Percentiles rank a stretch among this genome's conserved stretches.
phyloP scores from a whole-genome alignment of 176 grass and related monocot genomes.

The Rhynchospora tenuis region DNA sequence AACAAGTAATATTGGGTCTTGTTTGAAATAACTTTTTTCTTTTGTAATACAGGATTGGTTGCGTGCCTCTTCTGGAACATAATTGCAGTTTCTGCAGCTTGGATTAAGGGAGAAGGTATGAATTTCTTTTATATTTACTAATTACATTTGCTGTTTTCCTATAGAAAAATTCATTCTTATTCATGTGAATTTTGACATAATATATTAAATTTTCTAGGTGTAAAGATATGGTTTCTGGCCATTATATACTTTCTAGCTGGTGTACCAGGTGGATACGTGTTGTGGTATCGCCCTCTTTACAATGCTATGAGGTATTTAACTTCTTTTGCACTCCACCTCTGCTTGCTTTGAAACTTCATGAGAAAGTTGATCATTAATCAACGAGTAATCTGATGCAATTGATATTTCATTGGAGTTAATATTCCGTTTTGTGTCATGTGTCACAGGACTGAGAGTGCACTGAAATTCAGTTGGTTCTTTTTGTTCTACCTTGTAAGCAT shows the following conservation, averaged over 20 bases:
- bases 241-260: slow-evolving; percentile 97
- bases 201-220: slow-evolving; percentile 53
- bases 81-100: slow-evolving; percentile 90
- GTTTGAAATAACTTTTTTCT: slow-evolving; percentile 12
- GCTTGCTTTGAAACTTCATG: neutral
- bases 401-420: neutral
- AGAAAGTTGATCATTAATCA: neutral
- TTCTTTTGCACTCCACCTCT: slow-evolving; percentile 2
- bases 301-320: slow-evolving; percentile 81
- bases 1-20: neutral
- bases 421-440: slow-evolving; percentile 26
- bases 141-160: neutral
- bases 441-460: slow-evolving; percentile 92
- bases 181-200: slow-evolving; percentile 9
- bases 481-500: slow-evolving; percentile 69
- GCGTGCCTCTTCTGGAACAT: slow-evolving; percentile 90
- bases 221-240: slow-evolving; percentile 93
- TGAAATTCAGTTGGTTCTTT: slow-evolving; percentile 97
- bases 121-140: neutral
- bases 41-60: slow-evolving; percentile 56
- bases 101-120: slow-evolving; percentile 94
- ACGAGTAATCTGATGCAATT: neutral
- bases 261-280: slow-evolving; percentile 90
- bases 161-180: slow-evolving; percentile 14
- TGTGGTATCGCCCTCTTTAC: slow-evolving; percentile 98